Base-by-base conservation (phyloP, 2,329 filamentous ascomycete species). In the Stylonectria norvegica region DNA sequence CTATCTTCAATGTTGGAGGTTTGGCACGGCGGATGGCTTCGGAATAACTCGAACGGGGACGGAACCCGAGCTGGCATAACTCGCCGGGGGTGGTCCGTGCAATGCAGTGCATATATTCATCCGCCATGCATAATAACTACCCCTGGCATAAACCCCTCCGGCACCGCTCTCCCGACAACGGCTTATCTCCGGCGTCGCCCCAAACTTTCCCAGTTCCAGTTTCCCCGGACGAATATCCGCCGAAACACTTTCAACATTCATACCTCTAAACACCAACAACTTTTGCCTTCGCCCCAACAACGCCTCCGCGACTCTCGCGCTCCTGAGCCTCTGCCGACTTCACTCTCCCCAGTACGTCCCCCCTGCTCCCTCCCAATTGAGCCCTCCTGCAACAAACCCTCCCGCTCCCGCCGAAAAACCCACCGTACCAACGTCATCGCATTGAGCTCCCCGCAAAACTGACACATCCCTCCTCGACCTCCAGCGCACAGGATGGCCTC, bases 401-500 rank as follows among this genome's bases (percentile, higher is more conserved):
- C n/a, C n/a, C n/a, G n/a, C n/a, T n/a, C 22, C n/a, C 5, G n/a
- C 27, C 10, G 6, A 8, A 29, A 29, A 7, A 29, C n/a, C 27
- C 12, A 29, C 15, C 15, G 22, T 25, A 7, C 22, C 12, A 14
- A 10, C 12, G n/a, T 29, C 15, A 5, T 29, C 27, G 6, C n/a
- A 10, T n/a, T n/a, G 7, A 29, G 7, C 27, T 8, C n/a, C 15
- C n/a, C 15, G 7, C 15, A n/a, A n/a, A n/a, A n/a, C n/a, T n/a
- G n/a, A n/a, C n/a, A n/a, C n/a, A n/a, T 9, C 27, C 15, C n/a
- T 29, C n/a, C 12, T 14, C 27, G 27, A 6, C 6, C 6, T 29
- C 27, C 12, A 8, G 6, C 15, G 6, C 27, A 14, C 10, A 7
- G 22, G 30, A 74, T 73, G 65, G 67, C 70, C 48, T 65, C 71